phyloP scores from a whole-genome alignment of 371 early-diverging fungal genomes.

The Sporodiniella umbellata region DNA sequence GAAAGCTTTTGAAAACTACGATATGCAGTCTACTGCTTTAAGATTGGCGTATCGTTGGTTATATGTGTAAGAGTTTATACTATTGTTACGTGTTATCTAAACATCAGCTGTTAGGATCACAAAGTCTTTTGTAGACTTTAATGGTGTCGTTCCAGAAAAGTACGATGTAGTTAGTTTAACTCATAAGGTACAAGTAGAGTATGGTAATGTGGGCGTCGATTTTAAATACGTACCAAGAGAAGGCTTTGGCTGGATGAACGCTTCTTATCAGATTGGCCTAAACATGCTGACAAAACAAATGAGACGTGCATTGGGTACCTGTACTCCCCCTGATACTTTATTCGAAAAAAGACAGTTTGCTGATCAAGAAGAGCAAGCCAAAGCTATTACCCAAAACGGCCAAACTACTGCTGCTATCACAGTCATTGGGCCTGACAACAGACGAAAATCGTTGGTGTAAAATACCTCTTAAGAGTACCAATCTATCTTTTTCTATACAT shows the following conservation, averaged over 20 bases:
- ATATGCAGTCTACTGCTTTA: conserved; percentile 64
- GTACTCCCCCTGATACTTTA: conserved; percentile 73
- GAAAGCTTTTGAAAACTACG: conserved; percentile 81
- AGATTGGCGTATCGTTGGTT: conserved; percentile 90
- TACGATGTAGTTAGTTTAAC: conserved; percentile 92
- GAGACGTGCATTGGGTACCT: conserved; percentile 78
- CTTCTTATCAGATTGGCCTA: conserved; percentile 85
- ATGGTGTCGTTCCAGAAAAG: conserved; percentile 97
- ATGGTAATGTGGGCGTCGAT: conserved; percentile 92
- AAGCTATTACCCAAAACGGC: conserved; percentile 36
- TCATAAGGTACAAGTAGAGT: conserved; percentile 91
- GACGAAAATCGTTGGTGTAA: no score
- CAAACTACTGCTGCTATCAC: conserved; percentile 32
- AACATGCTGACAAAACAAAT: conserved; percentile 67
- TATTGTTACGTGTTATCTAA: neutral
- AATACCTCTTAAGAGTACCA: no score
- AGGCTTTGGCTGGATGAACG: conserved; percentile 99
- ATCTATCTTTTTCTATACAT: no score
- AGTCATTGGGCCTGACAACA: conserved; percentile 5
- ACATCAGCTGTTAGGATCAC: conserved; percentile 55
- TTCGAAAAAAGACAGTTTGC: conserved; percentile 34
- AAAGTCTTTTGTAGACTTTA: conserved; percentile 93
- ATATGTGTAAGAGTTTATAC: conserved; percentile 56
- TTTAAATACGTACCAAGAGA: conserved; percentile 93
- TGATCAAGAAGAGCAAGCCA: conserved; percentile 22